A percentile compares a stretch with the other conserved stretches of the same genome.
phyloP scores from a whole-genome alignment of 306 rosid species.

The Begonia loranthoides region DNA sequence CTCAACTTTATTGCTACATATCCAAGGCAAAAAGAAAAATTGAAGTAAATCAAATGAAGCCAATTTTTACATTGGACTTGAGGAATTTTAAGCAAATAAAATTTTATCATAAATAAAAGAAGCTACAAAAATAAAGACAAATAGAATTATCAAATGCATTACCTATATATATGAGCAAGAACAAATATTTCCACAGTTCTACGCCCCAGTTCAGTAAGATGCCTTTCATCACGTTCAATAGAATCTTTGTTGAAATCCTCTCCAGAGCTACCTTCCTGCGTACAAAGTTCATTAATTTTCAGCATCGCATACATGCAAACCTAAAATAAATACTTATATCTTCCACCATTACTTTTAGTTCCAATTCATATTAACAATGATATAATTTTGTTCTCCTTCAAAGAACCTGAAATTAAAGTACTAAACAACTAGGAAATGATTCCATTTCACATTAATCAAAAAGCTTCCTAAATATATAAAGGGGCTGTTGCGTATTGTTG shows the following conservation, averaged over 20 bases:
- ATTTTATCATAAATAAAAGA: not conserved
- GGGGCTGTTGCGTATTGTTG: no score
- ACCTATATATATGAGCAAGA: constrained; percentile 95
- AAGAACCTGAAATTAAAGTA: no score
- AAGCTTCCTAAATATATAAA: no score
- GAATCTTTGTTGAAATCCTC: constrained; percentile 96
- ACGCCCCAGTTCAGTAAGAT: constrained; percentile 92
- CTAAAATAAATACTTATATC: no score
- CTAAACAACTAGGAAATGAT: no score
- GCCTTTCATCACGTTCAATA: constrained; percentile 89
- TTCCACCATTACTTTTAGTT: no score
- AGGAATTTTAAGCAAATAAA: not conserved
- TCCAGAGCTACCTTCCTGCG: constrained; percentile 85
- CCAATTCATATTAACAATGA: no score
- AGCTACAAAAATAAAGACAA: not conserved
- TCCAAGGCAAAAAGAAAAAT: constrained; percentile 14
- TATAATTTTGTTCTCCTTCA: no score
- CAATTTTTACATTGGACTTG: not conserved
- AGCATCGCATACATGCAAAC: no score
- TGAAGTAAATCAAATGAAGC: not conserved
- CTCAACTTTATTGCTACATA: constrained; percentile 82
- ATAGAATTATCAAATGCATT: not conserved
- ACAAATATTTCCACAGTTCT: constrained; percentile 98
- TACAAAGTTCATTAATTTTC: constrained; percentile 6
- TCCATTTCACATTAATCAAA: no score